phyloP scores from a whole-genome alignment of 306 rosid species.

The Cajanus cajan region DNA sequence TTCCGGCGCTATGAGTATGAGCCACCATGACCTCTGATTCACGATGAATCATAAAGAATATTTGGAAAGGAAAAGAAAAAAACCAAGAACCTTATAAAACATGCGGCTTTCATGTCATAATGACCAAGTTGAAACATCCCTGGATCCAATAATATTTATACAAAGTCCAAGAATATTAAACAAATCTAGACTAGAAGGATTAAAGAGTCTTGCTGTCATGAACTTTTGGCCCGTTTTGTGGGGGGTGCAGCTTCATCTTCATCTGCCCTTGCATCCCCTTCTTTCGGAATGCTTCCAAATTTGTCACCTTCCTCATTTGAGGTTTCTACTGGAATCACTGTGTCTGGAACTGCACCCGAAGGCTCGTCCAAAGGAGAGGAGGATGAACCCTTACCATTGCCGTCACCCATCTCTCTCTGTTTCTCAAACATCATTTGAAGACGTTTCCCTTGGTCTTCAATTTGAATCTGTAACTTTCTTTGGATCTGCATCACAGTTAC shows the following conservation, averaged over 20 bases:
- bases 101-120: background rate
- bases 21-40: background rate
- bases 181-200: slow-evolving; percentile 11
- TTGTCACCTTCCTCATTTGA: slow-evolving; percentile 24
- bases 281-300: slow-evolving; percentile 25
- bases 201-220: slow-evolving; percentile 29
- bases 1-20: background rate
- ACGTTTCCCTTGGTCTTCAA: slow-evolving; percentile 82
- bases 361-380: slow-evolving; percentile 42
- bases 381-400: slow-evolving; percentile 47
- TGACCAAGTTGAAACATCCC: background rate
- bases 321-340: slow-evolving; percentile 21
- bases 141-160: slow-evolving; percentile 29
- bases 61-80: background rate
- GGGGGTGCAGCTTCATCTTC: slow-evolving; percentile 37
- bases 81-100: slow-evolving; percentile 13
- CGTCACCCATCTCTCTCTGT: slow-evolving; percentile 59
- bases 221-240: slow-evolving; percentile 58
- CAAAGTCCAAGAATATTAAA: slow-evolving; percentile 29
- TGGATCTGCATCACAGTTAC: slow-evolving; percentile 55
- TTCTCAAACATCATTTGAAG: slow-evolving; percentile 86
- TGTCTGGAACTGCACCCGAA: slow-evolving; percentile 27
- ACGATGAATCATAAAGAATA: no score
- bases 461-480: slow-evolving; percentile 80
- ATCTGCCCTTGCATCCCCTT: slow-evolving; percentile 41